Percentiles rank a stretch among this genome's conserved stretches.
phyloP scores from a whole-genome alignment of 768 basidiomycete genomes.

The Rhizopogon roseolus region DNA sequence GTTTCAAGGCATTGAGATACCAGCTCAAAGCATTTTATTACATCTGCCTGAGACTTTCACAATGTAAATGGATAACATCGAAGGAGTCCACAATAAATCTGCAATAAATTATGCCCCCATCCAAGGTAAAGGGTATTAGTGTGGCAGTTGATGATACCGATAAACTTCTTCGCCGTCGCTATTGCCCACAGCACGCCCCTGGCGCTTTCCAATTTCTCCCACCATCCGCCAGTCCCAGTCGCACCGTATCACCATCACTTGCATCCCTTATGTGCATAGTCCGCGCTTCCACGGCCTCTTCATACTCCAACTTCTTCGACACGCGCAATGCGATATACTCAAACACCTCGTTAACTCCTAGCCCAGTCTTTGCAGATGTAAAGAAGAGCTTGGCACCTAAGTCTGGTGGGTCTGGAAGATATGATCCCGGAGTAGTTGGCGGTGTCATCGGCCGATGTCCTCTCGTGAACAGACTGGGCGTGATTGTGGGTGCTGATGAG shows the following conservation, averaged over 20 bases:
- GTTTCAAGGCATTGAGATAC: no score
- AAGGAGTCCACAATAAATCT: neutral
- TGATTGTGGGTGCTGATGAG: slow-evolving; percentile 51
- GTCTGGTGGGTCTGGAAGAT: slow-evolving; percentile 30
- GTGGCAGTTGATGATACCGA: neutral
- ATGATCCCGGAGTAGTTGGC: slow-evolving; percentile 10
- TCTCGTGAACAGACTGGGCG: slow-evolving; percentile 52
- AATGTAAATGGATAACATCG: no score
- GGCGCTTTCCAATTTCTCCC: slow-evolving; percentile 5
- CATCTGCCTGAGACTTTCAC: no score
- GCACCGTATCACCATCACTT: slow-evolving; percentile 31
- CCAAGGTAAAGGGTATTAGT: neutral
- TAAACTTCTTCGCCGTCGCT: neutral
- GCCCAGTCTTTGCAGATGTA: slow-evolving; percentile 75
- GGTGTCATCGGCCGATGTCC: slow-evolving; percentile 16
- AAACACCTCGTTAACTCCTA: slow-evolving; percentile 69
- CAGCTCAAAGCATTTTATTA: no score
- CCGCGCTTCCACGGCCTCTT: slow-evolving; percentile 49
- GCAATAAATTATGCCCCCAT: neutral
- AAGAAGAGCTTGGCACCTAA: slow-evolving; percentile 65
- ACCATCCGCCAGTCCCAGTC: slow-evolving; percentile 20
- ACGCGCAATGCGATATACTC: slow-evolving; percentile 69
- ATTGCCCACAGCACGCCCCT: slow-evolving; percentile 17
- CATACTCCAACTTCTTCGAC: slow-evolving; percentile 58
- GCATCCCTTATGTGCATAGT: slow-evolving; percentile 36